Conservation (phyloP, 306 rosid genomes). For the Abrus pulchellus region DNA sequence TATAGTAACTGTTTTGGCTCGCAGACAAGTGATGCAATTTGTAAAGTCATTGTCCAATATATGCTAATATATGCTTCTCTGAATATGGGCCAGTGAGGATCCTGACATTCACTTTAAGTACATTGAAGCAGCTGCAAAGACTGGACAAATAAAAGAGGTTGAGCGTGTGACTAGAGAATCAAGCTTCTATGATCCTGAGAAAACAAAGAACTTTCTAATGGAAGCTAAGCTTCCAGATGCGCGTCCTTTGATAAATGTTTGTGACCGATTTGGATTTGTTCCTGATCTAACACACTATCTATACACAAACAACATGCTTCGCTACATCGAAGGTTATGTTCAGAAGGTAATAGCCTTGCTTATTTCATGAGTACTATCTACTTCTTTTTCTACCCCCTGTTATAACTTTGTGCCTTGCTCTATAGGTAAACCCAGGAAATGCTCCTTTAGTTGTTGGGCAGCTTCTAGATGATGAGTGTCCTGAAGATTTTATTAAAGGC, state of each 20-base stretch:
- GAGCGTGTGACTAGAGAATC: slow-evolving; percentile 99
- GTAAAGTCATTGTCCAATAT: slow-evolving; percentile 14
- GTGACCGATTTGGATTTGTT: slow-evolving; percentile 98
- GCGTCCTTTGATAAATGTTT: slow-evolving; percentile 94
- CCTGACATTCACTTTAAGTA: slow-evolving; percentile 99
- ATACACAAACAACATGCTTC: slow-evolving; percentile 97
- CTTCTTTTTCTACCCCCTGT: not conserved
- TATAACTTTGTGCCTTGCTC: slow-evolving; percentile 22
- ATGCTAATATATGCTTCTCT: slow-evolving; percentile 39
- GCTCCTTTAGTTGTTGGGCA: slow-evolving; percentile 99
- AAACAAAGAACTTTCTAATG: slow-evolving; percentile 95
- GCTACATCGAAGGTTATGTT: slow-evolving; percentile 98
- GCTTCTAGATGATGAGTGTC: slow-evolving; percentile 98
- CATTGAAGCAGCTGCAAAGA: slow-evolving; percentile 98
- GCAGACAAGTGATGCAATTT: slow-evolving; percentile 27
- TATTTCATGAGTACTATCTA: slow-evolving; percentile 10
- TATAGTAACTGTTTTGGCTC: slow-evolving; percentile 28
- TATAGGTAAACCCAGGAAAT: slow-evolving; percentile 96
- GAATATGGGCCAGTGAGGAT: slow-evolving; percentile 87
- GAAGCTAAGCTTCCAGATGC: slow-evolving; percentile 99
- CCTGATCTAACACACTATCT: slow-evolving; percentile 98
- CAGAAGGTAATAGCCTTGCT: slow-evolving; percentile 73
- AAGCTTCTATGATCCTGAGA: slow-evolving; percentile 94
- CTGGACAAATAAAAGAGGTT: slow-evolving; percentile 98
- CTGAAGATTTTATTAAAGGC: slow-evolving; percentile 98